phyloP scores from a whole-genome alignment of 805 yeast species.

The Ogataea paraovalis region DNA sequence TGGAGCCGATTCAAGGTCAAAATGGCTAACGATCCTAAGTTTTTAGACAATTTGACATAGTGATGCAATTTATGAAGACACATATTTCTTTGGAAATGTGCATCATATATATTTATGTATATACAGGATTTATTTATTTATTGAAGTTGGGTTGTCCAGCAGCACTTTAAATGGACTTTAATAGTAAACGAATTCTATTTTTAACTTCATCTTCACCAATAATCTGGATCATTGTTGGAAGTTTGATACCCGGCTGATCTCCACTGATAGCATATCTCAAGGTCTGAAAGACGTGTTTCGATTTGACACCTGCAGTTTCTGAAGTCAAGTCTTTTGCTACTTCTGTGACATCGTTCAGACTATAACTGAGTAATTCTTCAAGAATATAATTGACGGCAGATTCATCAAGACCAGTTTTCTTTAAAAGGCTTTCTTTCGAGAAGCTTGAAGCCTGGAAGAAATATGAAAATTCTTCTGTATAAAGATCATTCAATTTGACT shows the following conservation, averaged over 20 bases:
- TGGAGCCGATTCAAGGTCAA: slow-evolving; percentile 85
- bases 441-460: slow-evolving; percentile 40
- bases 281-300: slow-evolving; percentile 47
- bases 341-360: slow-evolving; percentile 7
- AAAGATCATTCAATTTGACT: slow-evolving; percentile 50
- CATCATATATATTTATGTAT: not conserved
- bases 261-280: slow-evolving; percentile 70
- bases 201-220: slow-evolving; percentile 44
- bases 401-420: slow-evolving; percentile 16
- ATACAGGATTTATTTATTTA: no score
- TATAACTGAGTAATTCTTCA: slow-evolving; percentile 8
- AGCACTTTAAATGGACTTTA: not conserved
- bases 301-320: not conserved
- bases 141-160: not conserved
- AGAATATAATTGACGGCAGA: not conserved
- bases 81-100: not conserved
- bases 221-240: slow-evolving; percentile 53
- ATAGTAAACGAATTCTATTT: slow-evolving; percentile 17
- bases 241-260: slow-evolving; percentile 61
- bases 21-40: slow-evolving; percentile 76
- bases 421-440: slow-evolving; percentile 9
- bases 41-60: slow-evolving; percentile 50
- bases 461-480: slow-evolving; percentile 40
- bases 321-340: not conserved
- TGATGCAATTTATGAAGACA: not conserved